Conservation (phyloP, 768 basidiomycete species). For the Dictyophora rubrovolvata region DNA sequence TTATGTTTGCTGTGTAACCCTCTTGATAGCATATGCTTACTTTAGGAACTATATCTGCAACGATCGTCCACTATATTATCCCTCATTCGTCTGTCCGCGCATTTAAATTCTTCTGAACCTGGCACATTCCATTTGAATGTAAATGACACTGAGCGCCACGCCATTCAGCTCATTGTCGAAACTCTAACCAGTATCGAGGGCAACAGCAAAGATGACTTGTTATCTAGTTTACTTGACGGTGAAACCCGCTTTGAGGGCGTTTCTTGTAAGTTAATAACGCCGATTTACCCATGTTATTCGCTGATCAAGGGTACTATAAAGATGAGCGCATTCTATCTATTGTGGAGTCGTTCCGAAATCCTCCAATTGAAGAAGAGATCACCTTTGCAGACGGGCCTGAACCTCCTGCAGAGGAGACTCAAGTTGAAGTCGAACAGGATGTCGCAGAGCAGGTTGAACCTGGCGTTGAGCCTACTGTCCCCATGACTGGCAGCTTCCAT, state of each 20-base stretch:
- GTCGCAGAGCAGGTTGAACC: conserved; percentile 16
- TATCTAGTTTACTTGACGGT: conserved; percentile 48
- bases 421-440: conserved; percentile 21
- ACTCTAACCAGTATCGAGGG: conserved; percentile 46
- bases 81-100: conserved; percentile 49
- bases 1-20: neutral
- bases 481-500: conserved; percentile 47
- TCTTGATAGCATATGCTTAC: neutral
- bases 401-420: conserved; percentile 21
- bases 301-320: conserved; percentile 17
- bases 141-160: conserved; percentile 41
- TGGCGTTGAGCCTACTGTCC: conserved; percentile 23
- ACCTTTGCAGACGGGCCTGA: conserved; percentile 17
- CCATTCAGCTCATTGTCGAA: conserved; percentile 43
- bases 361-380: conserved; percentile 22
- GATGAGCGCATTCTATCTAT: conserved; percentile 56
- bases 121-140: conserved; percentile 33
- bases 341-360: conserved; percentile 40
- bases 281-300: neutral
- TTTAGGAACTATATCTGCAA: neutral
- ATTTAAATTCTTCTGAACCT: conserved; percentile 35
- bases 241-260: conserved; percentile 53
- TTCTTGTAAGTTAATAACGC: conserved; percentile 40
- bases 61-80: conserved; percentile 2
- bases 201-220: conserved; percentile 37